Base-by-base conservation (phyloP, 2,329 filamentous ascomycete genomes). In the Cercospora zeina region DNA sequence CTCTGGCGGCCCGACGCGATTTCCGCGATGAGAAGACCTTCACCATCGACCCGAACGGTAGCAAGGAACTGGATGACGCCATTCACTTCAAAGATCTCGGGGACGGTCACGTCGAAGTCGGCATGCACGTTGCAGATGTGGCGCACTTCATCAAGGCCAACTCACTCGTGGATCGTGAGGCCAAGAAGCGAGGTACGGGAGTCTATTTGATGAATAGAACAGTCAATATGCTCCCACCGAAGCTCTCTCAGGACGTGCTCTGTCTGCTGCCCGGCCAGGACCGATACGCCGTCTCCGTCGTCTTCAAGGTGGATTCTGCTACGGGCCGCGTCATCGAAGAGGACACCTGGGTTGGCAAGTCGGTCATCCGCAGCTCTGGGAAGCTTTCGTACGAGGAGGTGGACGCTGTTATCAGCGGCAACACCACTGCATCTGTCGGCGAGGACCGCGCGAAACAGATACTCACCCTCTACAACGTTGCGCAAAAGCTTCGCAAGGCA, bases 131-230 rank as follows among this genome's bases (percentile, higher is more conserved):
- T 73, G 87, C 93, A 33, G 95, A 99, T 77, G 89, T 97, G 69
- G 89, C 95, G 64, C 91, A 99, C 79, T 99, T 99, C 74, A 91
- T 99, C 76, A 97, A 97, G 83, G 83, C 89, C 53, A 96, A 96
- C 80, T 96, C 93, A 14, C 85, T 97, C 50, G 93, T 97, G 55
- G 95, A 99, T 73, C 89, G 95, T 51, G 95, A 99, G 78, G 95
- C 95, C 10, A 96, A 95, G 85, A 99, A 97, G 83, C 91, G 95
- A 68, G 93, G 93, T 64, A 97, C 93, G 61, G 93, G 92, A 36
- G 95, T 99, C 24, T 96, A 97, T 74, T 83, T 99, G 66, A 89
- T 96, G 79, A 95, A 96, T 80, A 88, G 92, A 80, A 89, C 81
- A 82, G 93, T 85, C 83, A 93, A 82, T 72, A 87, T 99, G 83